Base-by-base conservation (phyloP, 192 early-diverging fungal species). In the Cladochytrium replicatum region DNA sequence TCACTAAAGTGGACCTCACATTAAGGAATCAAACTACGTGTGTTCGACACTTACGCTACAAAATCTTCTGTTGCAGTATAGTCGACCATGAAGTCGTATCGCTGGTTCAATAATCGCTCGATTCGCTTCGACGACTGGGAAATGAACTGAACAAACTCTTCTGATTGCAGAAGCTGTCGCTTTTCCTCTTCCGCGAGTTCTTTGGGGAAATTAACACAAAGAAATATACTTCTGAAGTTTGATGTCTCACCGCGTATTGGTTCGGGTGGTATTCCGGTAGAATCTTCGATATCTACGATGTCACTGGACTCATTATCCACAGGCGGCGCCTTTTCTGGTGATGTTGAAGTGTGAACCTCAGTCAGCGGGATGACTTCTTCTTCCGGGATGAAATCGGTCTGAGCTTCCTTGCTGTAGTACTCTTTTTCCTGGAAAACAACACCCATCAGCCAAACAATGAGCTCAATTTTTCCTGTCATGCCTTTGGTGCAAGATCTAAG, bases 61-160 rank as follows among this genome's bases (percentile, higher is more conserved):
- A 24, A 19, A 7, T 61, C 54, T 28, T 64, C 58, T 26, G n/a
- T 40, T 4, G 54, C 27, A 1, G 71, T 62, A 71, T 99, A 99
- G 74, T 99, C 94, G 32, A 77, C 84, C 79, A 98, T 80, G 55
- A 85, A 81, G 65, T 97, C 94, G 55, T 91, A 96, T 43, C 88
- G 81, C 19, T 75, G 66, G 55, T 82, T 82, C 67, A 99, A 64
- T 17, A 87, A 91, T 25, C 91, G 65, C 60, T 97, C 93, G 49
- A 97, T 62, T 48, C 95, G 61, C 60, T 87, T 92, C 9, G 90
- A 77, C 27, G 88, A 86, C 29, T 69, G 62, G 32, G 95, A 89
- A 38, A 99, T 68, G 67, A 99, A 99, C 7, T 86, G 74, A 11
- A 74, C 55, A 67, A 97, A 97, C 24, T 75, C 77, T 30, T 71